phyloP scores from a whole-genome alignment of 805 yeast species.

The Suhomyces emberorum region DNA sequence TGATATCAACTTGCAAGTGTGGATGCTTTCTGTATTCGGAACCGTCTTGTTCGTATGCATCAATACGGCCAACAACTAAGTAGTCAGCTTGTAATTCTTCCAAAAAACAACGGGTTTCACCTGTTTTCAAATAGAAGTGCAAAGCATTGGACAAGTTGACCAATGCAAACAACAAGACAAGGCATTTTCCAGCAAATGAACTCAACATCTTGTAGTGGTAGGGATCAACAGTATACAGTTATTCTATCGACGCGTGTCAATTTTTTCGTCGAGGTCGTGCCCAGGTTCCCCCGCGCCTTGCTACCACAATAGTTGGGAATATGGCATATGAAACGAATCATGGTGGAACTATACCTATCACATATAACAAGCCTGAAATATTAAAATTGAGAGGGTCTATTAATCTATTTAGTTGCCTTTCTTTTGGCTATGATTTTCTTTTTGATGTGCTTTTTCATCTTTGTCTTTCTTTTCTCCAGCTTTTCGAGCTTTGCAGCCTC shows the following conservation, averaged over 20 bases:
- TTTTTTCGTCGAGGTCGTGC: conserved; percentile 6
- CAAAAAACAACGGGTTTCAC: conserved; percentile 75
- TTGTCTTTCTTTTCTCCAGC: conserved; percentile 73
- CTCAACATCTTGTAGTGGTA: conserved; percentile 1
- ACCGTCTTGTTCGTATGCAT: conserved; percentile 60
- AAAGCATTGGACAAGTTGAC: conserved; percentile 39
- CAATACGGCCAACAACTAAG: conserved; percentile 74
- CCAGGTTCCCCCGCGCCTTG: too few species aligned
- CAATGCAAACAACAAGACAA: conserved; percentile 11
- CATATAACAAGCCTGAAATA: too few species aligned
- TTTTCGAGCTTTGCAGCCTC: conserved; percentile 73
- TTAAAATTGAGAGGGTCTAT: too few species aligned
- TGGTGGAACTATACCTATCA: too few species aligned
- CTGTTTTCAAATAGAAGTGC: conserved; percentile 78
- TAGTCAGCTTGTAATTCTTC: conserved; percentile 77
- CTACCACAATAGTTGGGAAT: too few species aligned
- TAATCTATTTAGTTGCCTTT: conserved; percentile 12
- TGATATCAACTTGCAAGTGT: conserved; percentile 60
- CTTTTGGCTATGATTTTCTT: conserved; percentile 63
- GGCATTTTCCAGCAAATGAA: conserved; percentile 5
- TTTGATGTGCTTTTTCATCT: conserved; percentile 79
- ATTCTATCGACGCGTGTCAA: conserved; percentile 10
- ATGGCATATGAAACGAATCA: too few species aligned
- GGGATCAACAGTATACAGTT: background rate
- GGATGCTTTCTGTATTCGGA: conserved; percentile 48